Evolutionary conservation across 371 early-diverging fungal species (phyloP).

Genomic region (Cokeromyces recurvatus): DNA sequence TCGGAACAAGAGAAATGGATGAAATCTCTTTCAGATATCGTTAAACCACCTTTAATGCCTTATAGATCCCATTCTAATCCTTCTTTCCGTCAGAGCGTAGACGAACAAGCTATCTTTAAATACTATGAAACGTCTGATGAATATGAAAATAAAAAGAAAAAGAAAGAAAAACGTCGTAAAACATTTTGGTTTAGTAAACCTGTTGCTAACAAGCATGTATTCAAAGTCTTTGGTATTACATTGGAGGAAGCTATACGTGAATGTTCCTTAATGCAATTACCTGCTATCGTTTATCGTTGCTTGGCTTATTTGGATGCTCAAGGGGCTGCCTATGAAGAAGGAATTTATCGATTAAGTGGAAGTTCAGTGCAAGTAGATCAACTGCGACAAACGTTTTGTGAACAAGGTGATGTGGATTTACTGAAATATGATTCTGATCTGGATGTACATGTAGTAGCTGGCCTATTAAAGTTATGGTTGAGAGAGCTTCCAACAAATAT

Average conservation of each 20-base stretch:
- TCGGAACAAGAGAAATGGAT: too few species aligned
- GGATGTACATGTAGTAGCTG: conserved; percentile 79
- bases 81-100: too few species aligned
- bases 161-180: conserved; percentile 36
- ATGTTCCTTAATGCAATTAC: too few species aligned
- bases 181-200: too few species aligned
- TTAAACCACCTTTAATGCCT: too few species aligned
- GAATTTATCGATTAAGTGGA: conserved; percentile 80
- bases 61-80: too few species aligned
- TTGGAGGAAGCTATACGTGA: background rate
- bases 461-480: conserved; percentile 76
- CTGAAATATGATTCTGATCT: conserved; percentile 23
- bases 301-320: conserved; percentile 80
- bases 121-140: too few species aligned
- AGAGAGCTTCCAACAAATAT: conserved; percentile 73
- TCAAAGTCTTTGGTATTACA: too few species aligned
- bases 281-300: conserved; percentile 77
- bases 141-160: conserved; percentile 17
- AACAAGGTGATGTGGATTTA: conserved; percentile 60
- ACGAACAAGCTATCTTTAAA: background rate
- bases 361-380: conserved; percentile 51
- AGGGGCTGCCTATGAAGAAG: conserved; percentile 72
- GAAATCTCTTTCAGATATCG: too few species aligned
- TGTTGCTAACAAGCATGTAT: too few species aligned
- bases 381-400: conserved; percentile 64